Conservation (phyloP, 2,329 filamentous ascomycete species). For the Aspergillus quadricinctus region DNA sequence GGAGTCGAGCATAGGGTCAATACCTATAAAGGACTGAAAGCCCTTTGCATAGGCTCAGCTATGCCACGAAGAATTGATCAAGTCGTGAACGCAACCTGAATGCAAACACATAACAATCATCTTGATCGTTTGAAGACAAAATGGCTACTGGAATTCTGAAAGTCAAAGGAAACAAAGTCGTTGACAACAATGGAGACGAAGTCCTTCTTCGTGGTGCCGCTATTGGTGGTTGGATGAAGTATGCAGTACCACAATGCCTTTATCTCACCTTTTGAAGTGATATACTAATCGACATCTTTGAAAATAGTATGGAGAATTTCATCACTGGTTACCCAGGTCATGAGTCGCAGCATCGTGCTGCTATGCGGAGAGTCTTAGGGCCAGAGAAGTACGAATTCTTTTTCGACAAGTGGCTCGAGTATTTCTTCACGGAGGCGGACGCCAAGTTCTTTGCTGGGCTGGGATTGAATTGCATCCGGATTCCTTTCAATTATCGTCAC, state of each 20-base stretch:
- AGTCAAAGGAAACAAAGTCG: constrained; percentile 42
- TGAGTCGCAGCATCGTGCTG: constrained; percentile 53
- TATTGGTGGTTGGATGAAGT: constrained; percentile 46
- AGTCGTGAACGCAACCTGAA: background rate
- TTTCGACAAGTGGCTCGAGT: constrained; percentile 54
- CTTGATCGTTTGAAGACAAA: constrained; percentile 1
- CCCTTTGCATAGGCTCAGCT: background rate
- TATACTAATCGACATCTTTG: constrained; percentile 15
- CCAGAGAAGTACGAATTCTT: constrained; percentile 56
- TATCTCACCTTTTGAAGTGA: background rate
- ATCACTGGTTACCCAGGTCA: constrained; percentile 60
- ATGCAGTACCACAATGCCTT: constrained; percentile 1
- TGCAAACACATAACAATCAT: background rate
- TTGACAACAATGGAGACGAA: constrained; percentile 42
- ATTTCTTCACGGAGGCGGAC: constrained; percentile 58
- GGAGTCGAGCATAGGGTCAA: background rate
- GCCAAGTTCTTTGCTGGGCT: constrained; percentile 55
- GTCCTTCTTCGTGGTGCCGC: constrained; percentile 48
- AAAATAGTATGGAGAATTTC: constrained; percentile 55
- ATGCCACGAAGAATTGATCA: background rate
- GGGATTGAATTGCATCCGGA: constrained; percentile 55
- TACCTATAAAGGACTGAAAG: background rate
- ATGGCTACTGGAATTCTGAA: constrained; percentile 37
- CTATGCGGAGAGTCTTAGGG: constrained; percentile 52
- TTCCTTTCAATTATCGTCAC: constrained; percentile 59